Conservation (phyloP, 441 rosid species). For the Pelargonium australe region DNA sequence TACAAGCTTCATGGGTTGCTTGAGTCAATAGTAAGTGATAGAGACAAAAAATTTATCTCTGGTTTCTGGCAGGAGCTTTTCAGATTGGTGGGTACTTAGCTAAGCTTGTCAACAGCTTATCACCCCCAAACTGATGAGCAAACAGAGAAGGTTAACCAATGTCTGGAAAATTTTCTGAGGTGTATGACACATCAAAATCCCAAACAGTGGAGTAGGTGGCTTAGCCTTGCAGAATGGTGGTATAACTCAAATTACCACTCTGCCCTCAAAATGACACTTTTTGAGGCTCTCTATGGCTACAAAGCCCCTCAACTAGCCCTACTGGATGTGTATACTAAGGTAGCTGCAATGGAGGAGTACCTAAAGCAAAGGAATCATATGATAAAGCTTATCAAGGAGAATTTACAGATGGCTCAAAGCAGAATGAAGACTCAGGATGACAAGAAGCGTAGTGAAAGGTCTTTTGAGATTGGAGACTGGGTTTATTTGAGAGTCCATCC, state of each 20-base stretch:
- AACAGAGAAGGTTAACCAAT: background rate
- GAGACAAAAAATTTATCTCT: conserved; percentile 1
- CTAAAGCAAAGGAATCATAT: background rate
- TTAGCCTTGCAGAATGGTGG: background rate
- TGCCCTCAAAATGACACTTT: background rate
- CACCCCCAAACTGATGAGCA: background rate
- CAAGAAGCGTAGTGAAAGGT: background rate
- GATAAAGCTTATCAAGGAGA: background rate
- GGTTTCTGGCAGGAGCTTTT: background rate
- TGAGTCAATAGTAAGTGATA: background rate
- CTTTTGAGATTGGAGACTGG: background rate
- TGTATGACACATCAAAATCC: background rate
- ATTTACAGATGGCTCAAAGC: background rate
- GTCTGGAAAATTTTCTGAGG: background rate
- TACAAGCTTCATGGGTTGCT: conserved; percentile 6
- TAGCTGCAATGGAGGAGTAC: background rate
- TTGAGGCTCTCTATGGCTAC: background rate
- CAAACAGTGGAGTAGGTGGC: background rate
- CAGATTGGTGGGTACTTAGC: background rate
- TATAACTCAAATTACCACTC: background rate
- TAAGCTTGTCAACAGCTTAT: background rate
- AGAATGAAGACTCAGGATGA: background rate
- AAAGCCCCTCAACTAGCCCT: background rate
- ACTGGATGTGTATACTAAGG: background rate
- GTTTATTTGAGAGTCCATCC: background rate